A percentile compares a stretch with the other conserved stretches of the same genome.
Conservation (phyloP, 768 basidiomycete genomes). For the Termitomyces sp. region DNA sequence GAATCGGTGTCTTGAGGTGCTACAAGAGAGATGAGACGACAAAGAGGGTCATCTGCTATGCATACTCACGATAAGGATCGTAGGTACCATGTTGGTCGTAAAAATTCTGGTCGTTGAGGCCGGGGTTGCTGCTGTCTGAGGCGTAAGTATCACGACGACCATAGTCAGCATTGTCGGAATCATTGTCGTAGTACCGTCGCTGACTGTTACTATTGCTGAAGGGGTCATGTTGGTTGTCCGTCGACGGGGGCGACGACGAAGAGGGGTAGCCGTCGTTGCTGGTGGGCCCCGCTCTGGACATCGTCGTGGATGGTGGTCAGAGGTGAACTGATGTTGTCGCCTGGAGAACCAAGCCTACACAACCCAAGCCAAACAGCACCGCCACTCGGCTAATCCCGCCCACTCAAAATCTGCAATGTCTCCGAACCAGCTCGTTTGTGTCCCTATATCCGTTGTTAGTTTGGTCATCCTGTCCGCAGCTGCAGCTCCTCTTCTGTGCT, state of each 20-base stretch:
- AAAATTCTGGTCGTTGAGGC: slow-evolving; percentile 52
- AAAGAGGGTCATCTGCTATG: not conserved
- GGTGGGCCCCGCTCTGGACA: slow-evolving; percentile 48
- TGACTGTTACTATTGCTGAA: slow-evolving; percentile 45
- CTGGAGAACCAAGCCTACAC: slow-evolving; percentile 12
- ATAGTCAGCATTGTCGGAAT: slow-evolving; percentile 65
- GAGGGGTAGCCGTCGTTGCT: slow-evolving; percentile 65
- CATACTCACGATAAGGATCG: slow-evolving; percentile 52
- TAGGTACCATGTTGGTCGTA: slow-evolving; percentile 65
- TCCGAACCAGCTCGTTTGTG: not conserved
- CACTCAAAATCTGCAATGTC: not conserved
- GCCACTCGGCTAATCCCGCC: slow-evolving; percentile 13
- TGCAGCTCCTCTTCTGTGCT: not conserved
- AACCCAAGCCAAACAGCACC: slow-evolving; percentile 11
- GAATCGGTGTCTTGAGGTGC: slow-evolving; percentile 83
- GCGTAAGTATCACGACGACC: slow-evolving; percentile 61
- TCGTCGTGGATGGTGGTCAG: slow-evolving; percentile 32
- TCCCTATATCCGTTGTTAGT: not conserved
- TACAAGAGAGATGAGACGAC: slow-evolving; percentile 24
- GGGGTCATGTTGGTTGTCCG: slow-evolving; percentile 62
- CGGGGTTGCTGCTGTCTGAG: slow-evolving; percentile 66
- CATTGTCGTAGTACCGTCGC: slow-evolving; percentile 67
- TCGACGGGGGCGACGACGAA: slow-evolving; percentile 48
- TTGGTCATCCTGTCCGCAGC: not conserved
- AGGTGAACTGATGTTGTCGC: slow-evolving; percentile 14